phyloP scores from a whole-genome alignment of 345 rosid genomes.

The Salix caprea region DNA sequence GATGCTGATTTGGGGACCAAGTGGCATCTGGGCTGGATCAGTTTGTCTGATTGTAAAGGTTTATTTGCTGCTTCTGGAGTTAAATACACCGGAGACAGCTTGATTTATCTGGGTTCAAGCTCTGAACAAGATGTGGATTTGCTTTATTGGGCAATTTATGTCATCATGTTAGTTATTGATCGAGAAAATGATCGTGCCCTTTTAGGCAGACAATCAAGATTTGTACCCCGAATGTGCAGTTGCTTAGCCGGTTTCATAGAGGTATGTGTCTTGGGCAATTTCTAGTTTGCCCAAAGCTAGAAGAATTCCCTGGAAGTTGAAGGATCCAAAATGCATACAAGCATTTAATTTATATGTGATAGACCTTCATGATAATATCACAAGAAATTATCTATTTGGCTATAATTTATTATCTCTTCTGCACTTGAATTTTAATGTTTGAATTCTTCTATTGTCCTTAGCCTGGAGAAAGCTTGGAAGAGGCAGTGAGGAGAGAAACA shows the following conservation, averaged over 20 bases:
- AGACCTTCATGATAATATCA: not conserved
- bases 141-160: slow-evolving; percentile 81
- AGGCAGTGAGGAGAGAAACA: slow-evolving; percentile 95
- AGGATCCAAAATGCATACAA: not conserved
- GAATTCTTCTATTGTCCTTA: slow-evolving; percentile 27
- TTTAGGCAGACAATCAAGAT: slow-evolving; percentile 79
- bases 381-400: not conserved
- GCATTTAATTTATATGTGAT: not conserved
- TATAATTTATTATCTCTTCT: not conserved
- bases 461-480: slow-evolving; percentile 99
- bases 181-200: slow-evolving; percentile 77
- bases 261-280: slow-evolving; percentile 34
- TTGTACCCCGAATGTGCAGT: slow-evolving; percentile 94
- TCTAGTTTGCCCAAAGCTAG: not conserved
- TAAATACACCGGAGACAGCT: slow-evolving; percentile 48
- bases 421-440: not conserved
- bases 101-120: slow-evolving; percentile 75
- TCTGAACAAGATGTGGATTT: slow-evolving; percentile 46
- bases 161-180: slow-evolving; percentile 91
- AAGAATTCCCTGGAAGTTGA: not conserved
- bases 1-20: slow-evolving; percentile 38
- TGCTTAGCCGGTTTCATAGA: slow-evolving; percentile 94
- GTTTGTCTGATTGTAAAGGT: slow-evolving; percentile 51
- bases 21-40: slow-evolving; percentile 86
- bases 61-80: slow-evolving; percentile 41